phyloP scores from a whole-genome alignment of 768 basidiomycete genomes.

The Coprinopsis strossmayeri region DNA sequence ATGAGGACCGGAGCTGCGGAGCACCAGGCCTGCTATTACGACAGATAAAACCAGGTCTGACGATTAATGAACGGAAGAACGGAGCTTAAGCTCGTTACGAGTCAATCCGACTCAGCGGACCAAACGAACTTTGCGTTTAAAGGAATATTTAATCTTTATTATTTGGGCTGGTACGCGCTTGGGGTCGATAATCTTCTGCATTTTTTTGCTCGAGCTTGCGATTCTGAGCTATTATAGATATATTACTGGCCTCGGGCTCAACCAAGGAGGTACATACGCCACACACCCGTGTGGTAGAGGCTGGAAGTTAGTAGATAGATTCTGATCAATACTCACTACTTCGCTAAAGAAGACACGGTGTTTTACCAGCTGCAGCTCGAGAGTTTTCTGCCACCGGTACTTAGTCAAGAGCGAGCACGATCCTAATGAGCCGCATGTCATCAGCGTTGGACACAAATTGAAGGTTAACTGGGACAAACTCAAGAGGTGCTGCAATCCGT shows the following conservation, averaged over 20 bases:
- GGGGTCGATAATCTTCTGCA: not conserved
- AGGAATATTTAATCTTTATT: not conserved
- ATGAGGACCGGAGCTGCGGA: no score
- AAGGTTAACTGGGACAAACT: not conserved
- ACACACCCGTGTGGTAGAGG: not conserved
- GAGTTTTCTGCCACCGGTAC: not conserved
- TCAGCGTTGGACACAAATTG: not conserved
- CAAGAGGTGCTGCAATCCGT: not conserved
- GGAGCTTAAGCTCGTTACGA: not conserved
- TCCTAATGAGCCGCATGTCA: not conserved
- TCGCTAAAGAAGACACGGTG: no score
- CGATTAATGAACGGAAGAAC: not conserved
- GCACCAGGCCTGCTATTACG: no score
- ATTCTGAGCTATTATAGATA: constrained; percentile 6
- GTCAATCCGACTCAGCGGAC: constrained; percentile 4
- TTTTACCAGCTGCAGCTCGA: no score
- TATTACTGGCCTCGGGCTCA: not conserved
- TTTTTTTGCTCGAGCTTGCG: not conserved
- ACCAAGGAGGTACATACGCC: not conserved
- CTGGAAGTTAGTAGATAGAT: not conserved
- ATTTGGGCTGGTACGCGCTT: not conserved
- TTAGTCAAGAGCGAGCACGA: not conserved
- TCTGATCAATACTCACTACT: no score
- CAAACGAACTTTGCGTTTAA: constrained; percentile 1
- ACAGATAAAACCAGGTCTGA: not conserved